Conservation (phyloP, 176 grass and related monocot genomes). For the Oryza meridionalis region DNA sequence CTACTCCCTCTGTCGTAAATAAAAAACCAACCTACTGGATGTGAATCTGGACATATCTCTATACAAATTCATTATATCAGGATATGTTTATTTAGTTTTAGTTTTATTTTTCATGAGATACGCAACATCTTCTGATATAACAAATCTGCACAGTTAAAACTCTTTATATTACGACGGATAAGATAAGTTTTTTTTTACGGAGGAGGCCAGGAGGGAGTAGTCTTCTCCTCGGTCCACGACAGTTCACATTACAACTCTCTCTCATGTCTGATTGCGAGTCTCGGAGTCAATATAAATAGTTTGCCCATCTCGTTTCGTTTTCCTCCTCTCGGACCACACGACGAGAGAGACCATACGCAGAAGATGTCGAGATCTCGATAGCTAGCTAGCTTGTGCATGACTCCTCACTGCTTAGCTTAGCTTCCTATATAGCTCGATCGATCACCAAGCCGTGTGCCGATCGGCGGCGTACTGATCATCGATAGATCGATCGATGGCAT, state of each 20-base stretch:
- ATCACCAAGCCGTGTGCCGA: background rate
- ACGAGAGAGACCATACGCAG: background rate
- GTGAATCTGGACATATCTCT: no score
- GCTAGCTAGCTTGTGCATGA: background rate
- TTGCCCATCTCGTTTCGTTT: background rate
- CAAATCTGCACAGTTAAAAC: no score
- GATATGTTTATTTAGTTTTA: no score
- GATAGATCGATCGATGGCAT: background rate
- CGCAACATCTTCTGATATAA: no score
- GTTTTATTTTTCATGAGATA: no score
- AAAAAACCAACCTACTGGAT: no score
- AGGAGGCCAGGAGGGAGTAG: background rate
- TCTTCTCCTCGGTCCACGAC: background rate
- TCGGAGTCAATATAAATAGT: constrained; percentile 34
- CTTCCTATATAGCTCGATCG: background rate
- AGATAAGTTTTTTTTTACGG: no score
- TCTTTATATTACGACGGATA: no score
- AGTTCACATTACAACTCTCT: constrained; percentile 23
- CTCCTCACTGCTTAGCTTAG: background rate
- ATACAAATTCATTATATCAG: no score
- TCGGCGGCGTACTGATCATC: background rate
- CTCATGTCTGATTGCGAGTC: background rate
- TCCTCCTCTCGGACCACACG: constrained; percentile 6
- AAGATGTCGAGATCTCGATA: background rate
- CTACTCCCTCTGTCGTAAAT: no score